Evolutionary conservation across 148 eudicot species (phyloP).

Genomic region (Amaranthus cruentus): DNA sequence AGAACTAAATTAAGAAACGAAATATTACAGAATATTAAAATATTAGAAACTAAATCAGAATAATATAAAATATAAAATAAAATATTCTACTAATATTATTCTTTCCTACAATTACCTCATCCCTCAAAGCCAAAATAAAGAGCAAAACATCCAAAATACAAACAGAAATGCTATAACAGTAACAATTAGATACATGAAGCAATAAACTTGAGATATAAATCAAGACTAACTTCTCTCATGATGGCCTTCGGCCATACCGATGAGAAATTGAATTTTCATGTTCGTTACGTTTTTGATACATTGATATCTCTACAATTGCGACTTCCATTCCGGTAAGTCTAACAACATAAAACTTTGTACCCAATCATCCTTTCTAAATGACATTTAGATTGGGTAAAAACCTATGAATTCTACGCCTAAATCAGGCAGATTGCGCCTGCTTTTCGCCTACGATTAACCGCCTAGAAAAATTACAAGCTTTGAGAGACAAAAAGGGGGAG

Average conservation of each 20-base stretch:
- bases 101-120: too few species aligned
- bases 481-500: background rate
- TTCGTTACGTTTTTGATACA: conserved; percentile 6
- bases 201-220: background rate
- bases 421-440: conserved; percentile 33
- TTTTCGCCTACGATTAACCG: conserved; percentile 34
- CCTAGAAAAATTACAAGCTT: conserved; percentile 27
- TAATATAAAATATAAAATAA: too few species aligned
- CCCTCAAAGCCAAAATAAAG: background rate
- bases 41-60: too few species aligned
- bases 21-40: too few species aligned
- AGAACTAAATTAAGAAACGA: too few species aligned
- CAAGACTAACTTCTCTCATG: background rate
- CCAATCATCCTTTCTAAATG: conserved; percentile 20
- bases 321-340: conserved; percentile 50
- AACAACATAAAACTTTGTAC: conserved; percentile 26
- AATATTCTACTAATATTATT: too few species aligned
- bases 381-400: conserved; percentile 23
- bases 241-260: conserved; percentile 28
- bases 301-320: conserved; percentile 37
- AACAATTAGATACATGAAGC: background rate
- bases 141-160: background rate
- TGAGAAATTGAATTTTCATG: background rate
- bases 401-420: conserved; percentile 36
- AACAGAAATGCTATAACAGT: background rate